Evolutionary conservation across 306 rosid genomes (phyloP).

Genomic region (Rubus parviflorus): DNA sequence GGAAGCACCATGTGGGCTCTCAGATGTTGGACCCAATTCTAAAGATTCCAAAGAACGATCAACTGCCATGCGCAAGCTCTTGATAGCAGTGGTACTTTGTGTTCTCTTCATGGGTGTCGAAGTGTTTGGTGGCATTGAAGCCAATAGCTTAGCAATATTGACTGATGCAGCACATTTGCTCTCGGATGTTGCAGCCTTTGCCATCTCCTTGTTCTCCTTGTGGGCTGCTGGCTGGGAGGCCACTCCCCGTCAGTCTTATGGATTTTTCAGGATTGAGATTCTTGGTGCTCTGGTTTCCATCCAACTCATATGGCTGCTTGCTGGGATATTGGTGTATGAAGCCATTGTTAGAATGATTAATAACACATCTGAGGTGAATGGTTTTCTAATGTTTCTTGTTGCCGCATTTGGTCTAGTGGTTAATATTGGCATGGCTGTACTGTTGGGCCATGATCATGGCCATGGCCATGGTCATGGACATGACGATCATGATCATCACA

Average conservation of each 20-base stretch:
- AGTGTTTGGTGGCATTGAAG: constrained; percentile 71
- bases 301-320: constrained; percentile 74
- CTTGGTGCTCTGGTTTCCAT: constrained; percentile 79
- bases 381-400: constrained; percentile 64
- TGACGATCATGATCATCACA: constrained; percentile 39
- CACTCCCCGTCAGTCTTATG: constrained; percentile 77
- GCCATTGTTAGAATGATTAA: constrained; percentile 60
- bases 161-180: constrained; percentile 89
- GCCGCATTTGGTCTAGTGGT: constrained; percentile 68
- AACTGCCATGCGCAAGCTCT: constrained; percentile 64
- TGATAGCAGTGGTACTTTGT: constrained; percentile 64
- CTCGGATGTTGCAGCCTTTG: constrained; percentile 74
- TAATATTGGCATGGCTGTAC: constrained; percentile 62
- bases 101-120: constrained; percentile 68
- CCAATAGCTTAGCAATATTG: constrained; percentile 76
- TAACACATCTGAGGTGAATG: constrained; percentile 47
- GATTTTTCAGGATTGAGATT: constrained; percentile 76
- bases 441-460: constrained; percentile 75
- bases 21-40: constrained; percentile 53
- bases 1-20: constrained; percentile 72
- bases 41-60: constrained; percentile 66
- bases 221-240: constrained; percentile 93
- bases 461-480: constrained; percentile 44
- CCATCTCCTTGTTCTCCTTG: constrained; percentile 71
- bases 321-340: constrained; percentile 72